Evolutionary conservation across 345 rosid genomes (phyloP).

Genomic region (Eutrema japonicum): DNA sequence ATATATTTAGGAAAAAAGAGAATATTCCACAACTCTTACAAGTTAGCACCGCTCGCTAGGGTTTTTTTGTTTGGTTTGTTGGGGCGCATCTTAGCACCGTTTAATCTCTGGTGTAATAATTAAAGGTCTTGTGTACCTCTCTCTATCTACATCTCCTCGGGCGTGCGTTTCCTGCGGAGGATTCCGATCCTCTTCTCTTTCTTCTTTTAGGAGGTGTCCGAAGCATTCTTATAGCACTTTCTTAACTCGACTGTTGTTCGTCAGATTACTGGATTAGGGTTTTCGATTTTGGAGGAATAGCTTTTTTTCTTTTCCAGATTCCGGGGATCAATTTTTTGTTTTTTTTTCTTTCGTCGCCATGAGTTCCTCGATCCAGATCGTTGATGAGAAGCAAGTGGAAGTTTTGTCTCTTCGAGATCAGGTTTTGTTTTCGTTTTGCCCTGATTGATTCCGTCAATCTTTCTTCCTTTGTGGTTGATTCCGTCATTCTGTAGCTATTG

Average conservation of each 20-base stretch:
- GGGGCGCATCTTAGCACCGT: constrained; percentile 18
- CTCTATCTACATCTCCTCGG: constrained; percentile 20
- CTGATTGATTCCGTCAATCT: background rate
- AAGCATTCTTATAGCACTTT: constrained; percentile 3
- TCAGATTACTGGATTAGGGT: constrained; percentile 26
- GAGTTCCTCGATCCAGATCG: constrained; percentile 45
- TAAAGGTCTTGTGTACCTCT: background rate
- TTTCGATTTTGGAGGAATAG: constrained; percentile 1
- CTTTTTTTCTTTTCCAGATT: background rate
- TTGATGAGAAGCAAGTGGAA: constrained; percentile 36
- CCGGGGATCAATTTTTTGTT: constrained; percentile 20
- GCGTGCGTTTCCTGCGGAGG: constrained; percentile 30
- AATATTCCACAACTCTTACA: background rate
- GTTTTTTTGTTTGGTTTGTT: background rate
- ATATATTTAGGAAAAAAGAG: no score
- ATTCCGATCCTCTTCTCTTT: constrained; percentile 3
- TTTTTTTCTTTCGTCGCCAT: constrained; percentile 19
- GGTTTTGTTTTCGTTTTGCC: constrained; percentile 31
- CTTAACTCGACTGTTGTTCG: background rate
- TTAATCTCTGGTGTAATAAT: constrained; percentile 6
- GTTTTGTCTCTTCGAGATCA: constrained; percentile 38
- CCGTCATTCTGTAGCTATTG: background rate
- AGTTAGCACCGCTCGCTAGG: constrained; percentile 1
- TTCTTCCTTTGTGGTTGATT: background rate
- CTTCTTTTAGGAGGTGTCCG: background rate